Evolutionary conservation across 2,329 filamentous ascomycete genomes (phyloP).

Genomic region (Paraphoma chrysanthemicola): DNA sequence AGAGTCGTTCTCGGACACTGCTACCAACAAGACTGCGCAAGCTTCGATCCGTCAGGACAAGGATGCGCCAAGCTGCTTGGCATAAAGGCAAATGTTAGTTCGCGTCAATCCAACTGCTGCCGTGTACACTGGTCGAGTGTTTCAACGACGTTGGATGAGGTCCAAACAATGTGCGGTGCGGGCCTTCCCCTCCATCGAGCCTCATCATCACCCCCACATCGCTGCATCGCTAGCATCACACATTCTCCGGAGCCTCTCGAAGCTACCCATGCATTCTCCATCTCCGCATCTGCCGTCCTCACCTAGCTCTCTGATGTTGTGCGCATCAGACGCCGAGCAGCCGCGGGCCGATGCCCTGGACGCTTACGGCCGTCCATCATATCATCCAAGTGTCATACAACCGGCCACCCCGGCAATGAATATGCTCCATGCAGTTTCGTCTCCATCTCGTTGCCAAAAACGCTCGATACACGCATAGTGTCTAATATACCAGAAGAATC

Average conservation of each 20-base stretch:
- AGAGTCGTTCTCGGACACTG: too few species aligned
- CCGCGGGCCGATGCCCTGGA: not conserved
- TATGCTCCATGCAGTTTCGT: not conserved
- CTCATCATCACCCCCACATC: too few species aligned
- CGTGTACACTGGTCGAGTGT: not conserved
- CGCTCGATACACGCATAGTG: not conserved
- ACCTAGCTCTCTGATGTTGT: not conserved
- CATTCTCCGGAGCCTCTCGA: conserved; percentile 12
- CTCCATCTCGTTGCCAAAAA: not conserved
- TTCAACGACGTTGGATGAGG: not conserved
- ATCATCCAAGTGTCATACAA: not conserved
- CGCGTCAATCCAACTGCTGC: not conserved
- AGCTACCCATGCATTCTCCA: conserved; percentile 20
- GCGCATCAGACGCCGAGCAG: not conserved
- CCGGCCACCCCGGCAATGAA: not conserved
- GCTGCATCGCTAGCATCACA: conserved; percentile 1
- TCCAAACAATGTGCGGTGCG: conserved; percentile 10
- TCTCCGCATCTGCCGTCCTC: not conserved
- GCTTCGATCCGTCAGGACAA: not conserved
- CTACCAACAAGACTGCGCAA: not conserved
- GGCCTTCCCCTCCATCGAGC: too few species aligned
- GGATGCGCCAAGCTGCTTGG: conserved; percentile 6
- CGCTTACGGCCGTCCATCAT: not conserved
- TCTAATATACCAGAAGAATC: not conserved
- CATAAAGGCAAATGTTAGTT: not conserved